These are phyloP conservation scores for Aspergillus thermomutatus DNA, from an alignment of 2,329 filamentous ascomycete species.

Conservation along the genomic window DNA sequence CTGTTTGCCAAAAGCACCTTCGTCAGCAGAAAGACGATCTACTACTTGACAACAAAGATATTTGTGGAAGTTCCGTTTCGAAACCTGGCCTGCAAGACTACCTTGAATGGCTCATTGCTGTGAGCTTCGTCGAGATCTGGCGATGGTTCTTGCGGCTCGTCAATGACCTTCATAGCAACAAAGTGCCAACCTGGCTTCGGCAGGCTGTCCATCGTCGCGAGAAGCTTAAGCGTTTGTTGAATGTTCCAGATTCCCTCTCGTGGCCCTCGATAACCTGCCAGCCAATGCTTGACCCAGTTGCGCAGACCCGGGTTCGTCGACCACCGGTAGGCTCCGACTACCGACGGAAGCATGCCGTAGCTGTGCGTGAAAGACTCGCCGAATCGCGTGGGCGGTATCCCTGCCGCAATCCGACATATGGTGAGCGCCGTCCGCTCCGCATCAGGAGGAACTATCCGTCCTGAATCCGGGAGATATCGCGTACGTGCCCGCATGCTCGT, in stretches of 20 bases:
- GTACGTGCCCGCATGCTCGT: constrained; percentile 10
- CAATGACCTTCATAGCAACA: constrained; percentile 1
- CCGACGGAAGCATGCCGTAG: constrained; percentile 12
- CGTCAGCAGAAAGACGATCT: background rate
- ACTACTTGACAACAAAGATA: background rate
- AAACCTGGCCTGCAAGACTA: background rate
- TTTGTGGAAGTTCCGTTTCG: background rate
- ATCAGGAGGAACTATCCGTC: constrained; percentile 7
- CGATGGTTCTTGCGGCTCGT: constrained; percentile 4
- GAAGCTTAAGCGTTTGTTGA: constrained; percentile 2
- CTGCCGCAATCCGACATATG: constrained; percentile 11
- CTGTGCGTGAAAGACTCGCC: constrained; percentile 10
- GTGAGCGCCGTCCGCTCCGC: constrained; percentile 7
- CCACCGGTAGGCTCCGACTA: constrained; percentile 13
- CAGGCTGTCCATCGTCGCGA: constrained; percentile 4
- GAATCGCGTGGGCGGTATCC: constrained; percentile 5
- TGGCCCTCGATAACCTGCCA: constrained; percentile 2
- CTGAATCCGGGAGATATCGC: constrained; percentile 4
- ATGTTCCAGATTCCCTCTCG: constrained; percentile 12
- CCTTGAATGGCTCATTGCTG: constrained; percentile 3
- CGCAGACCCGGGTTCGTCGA: constrained; percentile 8
- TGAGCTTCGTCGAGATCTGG: background rate
- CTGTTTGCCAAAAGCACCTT: background rate
- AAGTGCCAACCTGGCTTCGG: background rate
- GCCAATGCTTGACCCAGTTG: constrained; percentile 8